Conservation (phyloP, 1,284 basidiomycete species). For the Takashimella koratensis region DNA sequence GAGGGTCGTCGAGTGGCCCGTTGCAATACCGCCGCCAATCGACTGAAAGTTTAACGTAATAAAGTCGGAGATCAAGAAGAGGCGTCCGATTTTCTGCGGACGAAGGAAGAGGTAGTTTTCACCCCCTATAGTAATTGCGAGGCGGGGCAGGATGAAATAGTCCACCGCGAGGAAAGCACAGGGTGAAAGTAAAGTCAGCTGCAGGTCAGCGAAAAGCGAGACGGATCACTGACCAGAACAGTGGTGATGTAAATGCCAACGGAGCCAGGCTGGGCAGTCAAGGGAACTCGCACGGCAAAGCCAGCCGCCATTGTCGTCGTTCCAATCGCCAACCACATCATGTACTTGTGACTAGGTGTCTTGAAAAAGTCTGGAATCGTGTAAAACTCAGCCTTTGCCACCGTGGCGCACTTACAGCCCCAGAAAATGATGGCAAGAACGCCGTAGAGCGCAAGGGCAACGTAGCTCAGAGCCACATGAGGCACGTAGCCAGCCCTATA, state of each 20-base stretch:
- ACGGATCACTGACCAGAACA: constrained; percentile 58
- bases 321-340: constrained; percentile 23
- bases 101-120: constrained; percentile 47
- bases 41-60: constrained; percentile 64
- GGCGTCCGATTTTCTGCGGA: constrained; percentile 27
- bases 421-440: background rate
- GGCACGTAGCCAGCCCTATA: background rate
- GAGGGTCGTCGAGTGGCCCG: constrained; percentile 1
- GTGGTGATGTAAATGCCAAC: constrained; percentile 55
- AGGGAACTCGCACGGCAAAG: constrained; percentile 43
- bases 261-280: constrained; percentile 27
- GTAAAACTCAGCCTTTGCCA: too few species aligned
- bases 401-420: background rate
- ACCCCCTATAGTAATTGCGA: constrained; percentile 56
- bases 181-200: constrained; percentile 50
- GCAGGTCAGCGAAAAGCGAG: background rate
- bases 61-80: constrained; percentile 55
- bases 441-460: background rate
- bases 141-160: constrained; percentile 65
- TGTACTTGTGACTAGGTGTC: too few species aligned
- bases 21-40: constrained; percentile 46
- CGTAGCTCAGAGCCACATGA: background rate
- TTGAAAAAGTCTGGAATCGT: too few species aligned
- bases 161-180: constrained; percentile 72
- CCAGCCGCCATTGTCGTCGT: constrained; percentile 46